phyloP scores from a whole-genome alignment of 345 rosid species.

The Populus simonii region DNA sequence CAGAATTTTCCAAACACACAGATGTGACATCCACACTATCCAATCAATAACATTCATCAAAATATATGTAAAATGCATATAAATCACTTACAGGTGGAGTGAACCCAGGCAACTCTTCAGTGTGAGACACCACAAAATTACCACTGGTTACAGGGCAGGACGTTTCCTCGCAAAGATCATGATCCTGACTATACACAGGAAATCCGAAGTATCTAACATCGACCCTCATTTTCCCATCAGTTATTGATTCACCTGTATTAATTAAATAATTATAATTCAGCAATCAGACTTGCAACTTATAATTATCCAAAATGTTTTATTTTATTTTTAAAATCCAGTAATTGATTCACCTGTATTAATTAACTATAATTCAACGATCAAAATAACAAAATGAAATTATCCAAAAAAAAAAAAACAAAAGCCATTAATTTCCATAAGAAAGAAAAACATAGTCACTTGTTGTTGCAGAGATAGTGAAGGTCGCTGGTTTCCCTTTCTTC shows the following conservation, averaged over 20 bases:
- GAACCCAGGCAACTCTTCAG: constrained; percentile 74
- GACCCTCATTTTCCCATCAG: constrained; percentile 70
- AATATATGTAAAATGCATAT: not conserved
- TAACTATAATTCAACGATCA: too few species aligned
- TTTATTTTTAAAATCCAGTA: too few species aligned
- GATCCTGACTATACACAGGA: constrained; percentile 74
- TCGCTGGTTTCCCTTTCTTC: constrained; percentile 41
- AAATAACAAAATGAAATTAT: too few species aligned
- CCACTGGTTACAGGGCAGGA: constrained; percentile 74
- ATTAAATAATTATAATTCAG: not conserved
- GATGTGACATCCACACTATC: not conserved
- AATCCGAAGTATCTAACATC: constrained; percentile 87
- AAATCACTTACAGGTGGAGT: constrained; percentile 83
- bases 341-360: too few species aligned
- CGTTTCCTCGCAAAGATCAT: constrained; percentile 79
- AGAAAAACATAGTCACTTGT: constrained; percentile 19
- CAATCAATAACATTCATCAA: not conserved
- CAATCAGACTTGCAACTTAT: not conserved
- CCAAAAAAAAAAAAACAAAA: not conserved
- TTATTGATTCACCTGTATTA: constrained; percentile 42
- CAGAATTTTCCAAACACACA: not conserved
- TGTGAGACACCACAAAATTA: constrained; percentile 77
- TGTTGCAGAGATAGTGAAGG: constrained; percentile 41
- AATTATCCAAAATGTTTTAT: not conserved
- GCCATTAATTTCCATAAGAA: not conserved